Evolutionary conservation across 163 green algal genomes (phyloP).

Genomic region (Chlorella variabilis): DNA sequence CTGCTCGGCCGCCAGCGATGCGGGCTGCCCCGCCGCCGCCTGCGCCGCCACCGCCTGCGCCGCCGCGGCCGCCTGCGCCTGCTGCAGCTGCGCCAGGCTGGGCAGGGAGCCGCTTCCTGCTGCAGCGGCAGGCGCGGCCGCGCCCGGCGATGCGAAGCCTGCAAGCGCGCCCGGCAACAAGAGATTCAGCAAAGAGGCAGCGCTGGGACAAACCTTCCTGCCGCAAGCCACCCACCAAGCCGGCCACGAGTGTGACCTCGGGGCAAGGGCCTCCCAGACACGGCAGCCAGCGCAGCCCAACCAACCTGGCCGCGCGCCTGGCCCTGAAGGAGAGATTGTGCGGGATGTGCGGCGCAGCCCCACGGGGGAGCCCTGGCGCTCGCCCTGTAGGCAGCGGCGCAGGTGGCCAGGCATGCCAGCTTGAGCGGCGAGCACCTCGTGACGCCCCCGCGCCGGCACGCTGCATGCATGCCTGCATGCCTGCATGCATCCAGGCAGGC

Average conservation of each 20-base stretch:
- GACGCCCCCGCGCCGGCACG: too few relatives aligned
- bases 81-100: constrained; percentile 17
- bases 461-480: too few relatives aligned
- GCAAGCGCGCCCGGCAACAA: background rate
- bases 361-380: constrained; percentile 19
- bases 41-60: background rate
- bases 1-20: constrained; percentile 6
- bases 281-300: too few relatives aligned
- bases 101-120: background rate
- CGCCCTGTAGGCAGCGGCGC: background rate
- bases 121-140: constrained; percentile 12
- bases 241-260: too few relatives aligned
- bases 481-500: too few relatives aligned
- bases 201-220: too few relatives aligned
- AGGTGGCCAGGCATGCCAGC: too few relatives aligned
- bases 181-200: too few relatives aligned
- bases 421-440: too few relatives aligned
- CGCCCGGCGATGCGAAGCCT: constrained; percentile 2
- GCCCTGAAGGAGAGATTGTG: background rate
- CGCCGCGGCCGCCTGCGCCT: background rate
- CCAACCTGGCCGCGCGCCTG: constrained; percentile 40
- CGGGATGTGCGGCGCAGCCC: constrained; percentile 1
- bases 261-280: too few relatives aligned
- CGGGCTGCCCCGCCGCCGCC: background rate
- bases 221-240: too few relatives aligned